phyloP scores from a whole-genome alignment of 2,329 filamentous ascomycete species.

The Penicillium sp. region DNA sequence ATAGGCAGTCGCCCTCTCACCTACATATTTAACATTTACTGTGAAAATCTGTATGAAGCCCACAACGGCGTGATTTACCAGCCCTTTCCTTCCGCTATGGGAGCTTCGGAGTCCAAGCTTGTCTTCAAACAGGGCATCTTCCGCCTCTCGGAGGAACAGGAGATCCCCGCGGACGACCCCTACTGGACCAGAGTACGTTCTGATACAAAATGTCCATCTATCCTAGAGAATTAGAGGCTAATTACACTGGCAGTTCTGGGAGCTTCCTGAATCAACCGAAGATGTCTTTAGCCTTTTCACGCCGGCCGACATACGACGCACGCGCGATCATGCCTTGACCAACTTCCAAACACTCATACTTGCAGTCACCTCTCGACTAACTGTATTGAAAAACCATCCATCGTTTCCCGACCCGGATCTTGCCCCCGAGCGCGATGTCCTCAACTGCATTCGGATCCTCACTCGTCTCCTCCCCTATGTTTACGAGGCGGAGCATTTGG shows the following conservation, averaged over 20 bases:
- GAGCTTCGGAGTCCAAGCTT: constrained; percentile 96
- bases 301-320: constrained; percentile 80
- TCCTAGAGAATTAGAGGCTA: constrained; percentile 12
- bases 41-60: constrained; percentile 26
- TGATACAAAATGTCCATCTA: background rate
- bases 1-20: constrained; percentile 1
- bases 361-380: constrained; percentile 77
- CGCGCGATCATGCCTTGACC: constrained; percentile 76
- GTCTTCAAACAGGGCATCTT: constrained; percentile 99
- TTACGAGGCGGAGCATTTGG: constrained; percentile 82
- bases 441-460: constrained; percentile 91
- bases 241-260: constrained; percentile 72
- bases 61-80: constrained; percentile 21
- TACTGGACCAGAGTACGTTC: constrained; percentile 85
- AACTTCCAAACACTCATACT: constrained; percentile 88
- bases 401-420: constrained; percentile 85
- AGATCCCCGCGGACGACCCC: constrained; percentile 80
- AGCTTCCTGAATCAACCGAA: constrained; percentile 90
- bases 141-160: constrained; percentile 83
- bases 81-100: constrained; percentile 60
- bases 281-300: constrained; percentile 97
- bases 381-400: constrained; percentile 78
- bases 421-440: constrained; percentile 77
- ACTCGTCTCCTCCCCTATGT: constrained; percentile 87
- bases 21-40: background rate